A percentile compares a stretch with the other conserved stretches of the same genome.
Conservation (phyloP, 495 filamentous ascomycete genomes). For the Tuber brumale region DNA sequence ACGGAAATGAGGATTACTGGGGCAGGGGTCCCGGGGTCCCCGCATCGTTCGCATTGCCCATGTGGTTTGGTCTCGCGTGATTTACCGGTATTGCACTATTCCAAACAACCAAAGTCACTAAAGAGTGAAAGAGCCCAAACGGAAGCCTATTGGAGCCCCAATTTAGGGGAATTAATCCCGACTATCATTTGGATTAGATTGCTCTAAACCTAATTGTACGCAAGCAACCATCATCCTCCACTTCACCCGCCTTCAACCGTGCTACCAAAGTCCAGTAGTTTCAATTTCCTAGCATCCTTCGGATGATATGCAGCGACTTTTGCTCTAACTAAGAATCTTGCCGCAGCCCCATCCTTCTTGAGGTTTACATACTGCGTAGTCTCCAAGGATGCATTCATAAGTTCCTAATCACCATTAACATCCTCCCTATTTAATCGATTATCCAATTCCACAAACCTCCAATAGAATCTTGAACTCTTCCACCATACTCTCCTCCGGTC, state of each 20-base stretch:
- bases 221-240: not conserved
- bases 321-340: slow-evolving; percentile 73
- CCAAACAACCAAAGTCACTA: not conserved
- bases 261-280: slow-evolving; percentile 77
- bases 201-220: not conserved
- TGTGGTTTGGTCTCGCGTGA: not conserved
- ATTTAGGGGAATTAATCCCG: not conserved
- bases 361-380: slow-evolving; percentile 61
- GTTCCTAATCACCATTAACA: slow-evolving; percentile 12
- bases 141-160: not conserved
- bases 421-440: slow-evolving; percentile 36
- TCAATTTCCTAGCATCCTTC: slow-evolving; percentile 65
- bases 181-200: not conserved
- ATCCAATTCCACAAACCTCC: slow-evolving; percentile 47
- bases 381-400: slow-evolving; percentile 41
- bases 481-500: slow-evolving; percentile 59
- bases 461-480: slow-evolving; percentile 54
- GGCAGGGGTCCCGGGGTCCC: not conserved
- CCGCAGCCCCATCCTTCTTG: slow-evolving; percentile 68
- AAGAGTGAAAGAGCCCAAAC: not conserved
- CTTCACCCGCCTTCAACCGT: slow-evolving; percentile 54
- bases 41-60: not conserved
- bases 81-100: not conserved
- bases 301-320: slow-evolving; percentile 85
- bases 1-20: not conserved